Percentiles rank a stretch among this genome's conserved stretches.
These are phyloP conservation scores for Fusarium liriodendri DNA, from an alignment of 2,329 filamentous ascomycete species.

Conservation along the genomic window DNA sequence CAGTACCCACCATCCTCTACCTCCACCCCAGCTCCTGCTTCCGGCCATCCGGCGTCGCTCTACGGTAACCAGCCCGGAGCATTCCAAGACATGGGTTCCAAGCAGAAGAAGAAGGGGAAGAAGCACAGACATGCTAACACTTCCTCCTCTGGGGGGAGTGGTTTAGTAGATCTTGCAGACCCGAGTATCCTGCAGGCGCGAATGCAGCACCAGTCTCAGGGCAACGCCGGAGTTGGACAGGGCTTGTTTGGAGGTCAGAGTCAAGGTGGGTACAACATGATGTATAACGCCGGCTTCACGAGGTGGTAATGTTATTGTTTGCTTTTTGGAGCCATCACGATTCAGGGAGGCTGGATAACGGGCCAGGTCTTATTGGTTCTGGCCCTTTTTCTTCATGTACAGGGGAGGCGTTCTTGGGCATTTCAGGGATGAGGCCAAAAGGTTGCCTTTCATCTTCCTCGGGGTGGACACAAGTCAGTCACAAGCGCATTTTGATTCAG, in stretches of 20 bases:
- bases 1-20: conserved; percentile 85
- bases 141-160: conserved; percentile 99
- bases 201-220: conserved; percentile 89
- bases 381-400: conserved; percentile 36
- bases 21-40: conserved; percentile 88
- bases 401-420: conserved; percentile 46
- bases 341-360: conserved; percentile 36
- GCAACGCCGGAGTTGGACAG: conserved; percentile 86
- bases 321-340: conserved; percentile 27
- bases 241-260: conserved; percentile 88
- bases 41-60: conserved; percentile 90
- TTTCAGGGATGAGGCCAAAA: conserved; percentile 35
- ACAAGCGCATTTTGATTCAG: conserved; percentile 47
- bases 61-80: conserved; percentile 87
- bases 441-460: conserved; percentile 39
- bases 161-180: conserved; percentile 99
- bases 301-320: conserved; percentile 67
- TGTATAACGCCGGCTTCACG: conserved; percentile 80
- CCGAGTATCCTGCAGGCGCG: conserved; percentile 99
- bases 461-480: conserved; percentile 47
- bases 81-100: conserved; percentile 92
- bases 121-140: conserved; percentile 99
- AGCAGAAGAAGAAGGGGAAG: conserved; percentile 99
- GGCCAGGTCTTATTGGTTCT: conserved; percentile 36
- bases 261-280: conserved; percentile 97